phyloP scores from a whole-genome alignment of 2,329 filamentous ascomycete species.

The Paecilomyces niveus region DNA sequence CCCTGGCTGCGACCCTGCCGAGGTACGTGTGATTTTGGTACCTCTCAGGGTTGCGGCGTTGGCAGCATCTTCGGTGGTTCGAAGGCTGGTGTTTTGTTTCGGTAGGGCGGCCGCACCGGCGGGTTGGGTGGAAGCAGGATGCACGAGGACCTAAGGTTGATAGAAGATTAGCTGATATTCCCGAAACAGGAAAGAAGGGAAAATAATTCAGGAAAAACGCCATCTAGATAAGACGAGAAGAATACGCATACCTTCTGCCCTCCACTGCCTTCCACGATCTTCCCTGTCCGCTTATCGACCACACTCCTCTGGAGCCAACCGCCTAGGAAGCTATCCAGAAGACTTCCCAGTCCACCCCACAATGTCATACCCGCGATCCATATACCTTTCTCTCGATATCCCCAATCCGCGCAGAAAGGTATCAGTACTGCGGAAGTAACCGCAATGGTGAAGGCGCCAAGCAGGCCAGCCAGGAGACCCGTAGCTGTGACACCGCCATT shows the following conservation, averaged over 20 bases:
- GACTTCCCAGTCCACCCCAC: slow-evolving; percentile 71
- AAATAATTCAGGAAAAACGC: neutral
- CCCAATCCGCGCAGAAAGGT: slow-evolving; percentile 53
- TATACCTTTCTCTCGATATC: slow-evolving; percentile 37
- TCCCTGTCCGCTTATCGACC: slow-evolving; percentile 72
- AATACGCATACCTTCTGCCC: slow-evolving; percentile 49
- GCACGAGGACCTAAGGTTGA: slow-evolving; percentile 25
- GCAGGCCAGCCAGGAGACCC: slow-evolving; percentile 65
- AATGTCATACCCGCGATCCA: slow-evolving; percentile 53
- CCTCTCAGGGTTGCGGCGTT: slow-evolving; percentile 22
- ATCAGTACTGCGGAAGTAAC: slow-evolving; percentile 60
- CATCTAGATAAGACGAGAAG: neutral
- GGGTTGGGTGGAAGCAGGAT: slow-evolving; percentile 23
- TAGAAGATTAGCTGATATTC: neutral
- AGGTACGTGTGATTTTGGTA: slow-evolving; percentile 9
- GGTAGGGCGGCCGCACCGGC: slow-evolving; percentile 9
- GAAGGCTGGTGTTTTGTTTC: slow-evolving; percentile 16
- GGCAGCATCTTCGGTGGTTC: slow-evolving; percentile 19
- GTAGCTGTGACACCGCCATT: slow-evolving; percentile 82
- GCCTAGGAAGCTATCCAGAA: slow-evolving; percentile 83
- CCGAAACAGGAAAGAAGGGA: neutral
- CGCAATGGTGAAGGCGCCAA: slow-evolving; percentile 65
- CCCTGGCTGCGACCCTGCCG: slow-evolving; percentile 9
- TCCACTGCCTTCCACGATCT: slow-evolving; percentile 80
- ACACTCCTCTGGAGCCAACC: slow-evolving; percentile 81